These are phyloP conservation scores for Lecanicillium sp. DNA, from an alignment of 2,329 filamentous ascomycete species.

Conservation along the genomic window DNA sequence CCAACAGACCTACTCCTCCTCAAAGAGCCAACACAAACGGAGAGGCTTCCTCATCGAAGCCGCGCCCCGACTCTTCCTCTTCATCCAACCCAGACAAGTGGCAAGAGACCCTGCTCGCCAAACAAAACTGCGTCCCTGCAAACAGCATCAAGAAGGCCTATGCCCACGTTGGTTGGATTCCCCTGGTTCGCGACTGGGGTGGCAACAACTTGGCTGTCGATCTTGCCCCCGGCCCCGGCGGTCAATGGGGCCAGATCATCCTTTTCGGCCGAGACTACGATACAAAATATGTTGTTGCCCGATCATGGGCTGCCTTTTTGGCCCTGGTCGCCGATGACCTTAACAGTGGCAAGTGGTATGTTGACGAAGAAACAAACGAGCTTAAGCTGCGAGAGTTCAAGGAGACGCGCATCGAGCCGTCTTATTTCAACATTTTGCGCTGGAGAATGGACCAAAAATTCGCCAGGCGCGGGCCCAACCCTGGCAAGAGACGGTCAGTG, in stretches of 20 bases:
- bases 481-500: conserved; percentile 45
- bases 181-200: conserved; percentile 93
- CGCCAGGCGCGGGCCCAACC: conserved; percentile 48
- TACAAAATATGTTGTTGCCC: conserved; percentile 92
- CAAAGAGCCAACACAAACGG: conserved; percentile 61
- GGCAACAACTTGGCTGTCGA: conserved; percentile 96
- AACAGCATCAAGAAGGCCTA: conserved; percentile 87
- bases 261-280: conserved; percentile 97
- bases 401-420: conserved; percentile 77
- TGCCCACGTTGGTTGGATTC: conserved; percentile 91
- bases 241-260: conserved; percentile 94
- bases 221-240: conserved; percentile 78
- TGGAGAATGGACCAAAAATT: conserved; percentile 97
- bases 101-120: conserved; percentile 75
- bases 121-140: conserved; percentile 81
- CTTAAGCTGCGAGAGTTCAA: conserved; percentile 91
- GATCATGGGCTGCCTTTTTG: conserved; percentile 84
- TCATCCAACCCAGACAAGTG: conserved; percentile 54
- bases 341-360: conserved; percentile 78
- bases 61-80: conserved; percentile 37
- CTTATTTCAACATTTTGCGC: conserved; percentile 88
- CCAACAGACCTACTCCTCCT: conserved; percentile 53
- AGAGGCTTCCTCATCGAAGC: conserved; percentile 61
- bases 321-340: conserved; percentile 86
- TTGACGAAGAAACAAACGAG: conserved; percentile 87